These are phyloP conservation scores for Kurtzmaniella quercitrusa DNA, from an alignment of 1,139 yeast genomes.

Conservation along the genomic window DNA sequence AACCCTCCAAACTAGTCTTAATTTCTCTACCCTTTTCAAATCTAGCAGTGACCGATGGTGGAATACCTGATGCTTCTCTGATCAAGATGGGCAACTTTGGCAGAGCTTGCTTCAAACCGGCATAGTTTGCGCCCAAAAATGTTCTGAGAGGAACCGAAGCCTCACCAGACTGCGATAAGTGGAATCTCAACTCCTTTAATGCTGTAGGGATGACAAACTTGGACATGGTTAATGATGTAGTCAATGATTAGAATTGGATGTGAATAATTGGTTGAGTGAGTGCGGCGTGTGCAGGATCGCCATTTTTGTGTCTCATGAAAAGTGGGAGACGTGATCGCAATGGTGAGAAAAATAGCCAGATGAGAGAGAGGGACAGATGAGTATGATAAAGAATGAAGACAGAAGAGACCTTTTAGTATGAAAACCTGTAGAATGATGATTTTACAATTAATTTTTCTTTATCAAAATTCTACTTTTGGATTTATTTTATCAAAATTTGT, in stretches of 20 bases:
- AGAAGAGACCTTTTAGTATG: no score
- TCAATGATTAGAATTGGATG: slow-evolving; percentile 4
- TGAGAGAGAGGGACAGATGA: not conserved
- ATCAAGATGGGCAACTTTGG: slow-evolving; percentile 66
- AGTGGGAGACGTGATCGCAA: not conserved
- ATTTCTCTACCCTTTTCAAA: slow-evolving; percentile 48
- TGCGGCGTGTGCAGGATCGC: not conserved
- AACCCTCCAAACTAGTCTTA: slow-evolving; percentile 41
- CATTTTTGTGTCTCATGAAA: not conserved
- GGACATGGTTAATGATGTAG: slow-evolving; percentile 31
- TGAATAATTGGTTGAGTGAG: slow-evolving; percentile 5
- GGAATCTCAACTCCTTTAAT: slow-evolving; percentile 74
- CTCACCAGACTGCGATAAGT: slow-evolving; percentile 71
- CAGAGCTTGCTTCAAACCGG: slow-evolving; percentile 51
- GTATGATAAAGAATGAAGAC: not conserved
- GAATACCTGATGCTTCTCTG: slow-evolving; percentile 70
- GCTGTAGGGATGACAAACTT: slow-evolving; percentile 61
- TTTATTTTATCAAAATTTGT: no score
- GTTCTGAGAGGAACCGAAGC: slow-evolving; percentile 63
- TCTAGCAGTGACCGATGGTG: slow-evolving; percentile 72
- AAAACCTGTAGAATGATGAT: no score
- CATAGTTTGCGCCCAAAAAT: slow-evolving; percentile 60
- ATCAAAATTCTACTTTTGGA: no score
- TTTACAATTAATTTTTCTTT: no score
- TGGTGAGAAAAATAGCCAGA: not conserved